These are phyloP conservation scores for Colletotrichum tanaceti DNA, from an alignment of 2,329 filamentous ascomycete genomes.

Conservation along the genomic window DNA sequence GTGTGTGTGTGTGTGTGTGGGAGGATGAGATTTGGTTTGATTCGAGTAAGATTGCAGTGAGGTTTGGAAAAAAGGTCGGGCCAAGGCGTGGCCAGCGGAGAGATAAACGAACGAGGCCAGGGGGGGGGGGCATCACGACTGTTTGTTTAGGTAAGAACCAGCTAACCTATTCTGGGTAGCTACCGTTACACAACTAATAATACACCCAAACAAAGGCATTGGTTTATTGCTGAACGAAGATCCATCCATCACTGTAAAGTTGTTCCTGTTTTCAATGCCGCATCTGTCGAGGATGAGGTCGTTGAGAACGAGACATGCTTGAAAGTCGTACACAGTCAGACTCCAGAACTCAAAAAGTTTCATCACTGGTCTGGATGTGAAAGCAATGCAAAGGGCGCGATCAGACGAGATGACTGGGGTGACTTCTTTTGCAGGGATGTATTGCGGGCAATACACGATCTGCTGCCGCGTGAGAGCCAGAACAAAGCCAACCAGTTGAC, in stretches of 20 bases:
- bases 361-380: conserved; percentile 35
- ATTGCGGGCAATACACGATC: conserved; percentile 36
- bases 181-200: too few species aligned
- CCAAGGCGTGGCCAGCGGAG: too few species aligned
- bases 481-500: conserved; percentile 23
- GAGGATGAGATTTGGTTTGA: too few species aligned
- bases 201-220: too few species aligned
- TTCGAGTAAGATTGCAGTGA: too few species aligned
- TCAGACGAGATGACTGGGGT: neutral
- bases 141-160: too few species aligned
- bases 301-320: conserved; percentile 45
- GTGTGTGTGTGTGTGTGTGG: too few species aligned
- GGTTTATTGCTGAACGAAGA: conserved; percentile 27
- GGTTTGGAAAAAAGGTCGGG: too few species aligned
- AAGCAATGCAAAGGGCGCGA: conserved; percentile 34
- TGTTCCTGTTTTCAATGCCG: conserved; percentile 44
- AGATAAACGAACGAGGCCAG: too few species aligned
- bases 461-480: conserved; percentile 35
- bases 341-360: conserved; percentile 44
- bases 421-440: conserved; percentile 2
- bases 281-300: conserved; percentile 43
- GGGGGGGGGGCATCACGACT: too few species aligned
- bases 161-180: too few species aligned
- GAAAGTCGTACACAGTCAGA: conserved; percentile 44
- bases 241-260: conserved; percentile 46